phyloP scores from a whole-genome alignment of 2,329 filamentous ascomycete genomes.

The Colletotrichum kahawae region DNA sequence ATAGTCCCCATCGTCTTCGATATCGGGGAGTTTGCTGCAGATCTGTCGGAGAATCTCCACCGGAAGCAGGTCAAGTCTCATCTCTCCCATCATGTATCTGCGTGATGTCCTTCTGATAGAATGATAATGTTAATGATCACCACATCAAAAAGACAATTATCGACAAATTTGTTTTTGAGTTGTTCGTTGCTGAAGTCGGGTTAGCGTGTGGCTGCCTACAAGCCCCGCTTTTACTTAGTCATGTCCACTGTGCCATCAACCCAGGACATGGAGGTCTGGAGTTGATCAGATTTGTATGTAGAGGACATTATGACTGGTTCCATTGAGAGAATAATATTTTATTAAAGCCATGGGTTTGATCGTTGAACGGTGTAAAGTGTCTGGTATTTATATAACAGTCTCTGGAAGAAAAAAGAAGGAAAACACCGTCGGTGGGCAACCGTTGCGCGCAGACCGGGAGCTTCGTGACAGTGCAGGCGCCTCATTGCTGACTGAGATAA shows the following conservation, averaged over 20 bases:
- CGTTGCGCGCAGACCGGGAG: not conserved
- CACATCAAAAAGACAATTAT: not conserved
- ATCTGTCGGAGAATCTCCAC: not conserved
- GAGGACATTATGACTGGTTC: no score
- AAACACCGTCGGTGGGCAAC: not conserved
- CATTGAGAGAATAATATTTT: not conserved
- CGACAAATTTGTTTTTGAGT: not conserved
- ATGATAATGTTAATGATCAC: not conserved
- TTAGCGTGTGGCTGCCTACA: not conserved
- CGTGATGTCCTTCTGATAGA: not conserved
- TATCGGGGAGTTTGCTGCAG: not conserved
- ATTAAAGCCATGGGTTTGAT: no score
- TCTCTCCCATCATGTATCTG: not conserved
- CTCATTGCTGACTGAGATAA: not conserved
- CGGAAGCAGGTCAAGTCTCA: not conserved
- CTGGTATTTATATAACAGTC: not conserved
- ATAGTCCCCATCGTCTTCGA: not conserved
- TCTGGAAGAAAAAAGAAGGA: not conserved
- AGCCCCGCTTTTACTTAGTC: not conserved
- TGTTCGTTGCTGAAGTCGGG: not conserved
- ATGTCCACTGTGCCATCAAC: not conserved
- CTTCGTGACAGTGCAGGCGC: not conserved
- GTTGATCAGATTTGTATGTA: not conserved
- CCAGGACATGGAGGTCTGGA: not conserved
- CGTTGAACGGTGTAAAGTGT: accelerated